phyloP scores from a whole-genome alignment of 2,329 filamentous ascomycete species.

The Sporothrix protearum region DNA sequence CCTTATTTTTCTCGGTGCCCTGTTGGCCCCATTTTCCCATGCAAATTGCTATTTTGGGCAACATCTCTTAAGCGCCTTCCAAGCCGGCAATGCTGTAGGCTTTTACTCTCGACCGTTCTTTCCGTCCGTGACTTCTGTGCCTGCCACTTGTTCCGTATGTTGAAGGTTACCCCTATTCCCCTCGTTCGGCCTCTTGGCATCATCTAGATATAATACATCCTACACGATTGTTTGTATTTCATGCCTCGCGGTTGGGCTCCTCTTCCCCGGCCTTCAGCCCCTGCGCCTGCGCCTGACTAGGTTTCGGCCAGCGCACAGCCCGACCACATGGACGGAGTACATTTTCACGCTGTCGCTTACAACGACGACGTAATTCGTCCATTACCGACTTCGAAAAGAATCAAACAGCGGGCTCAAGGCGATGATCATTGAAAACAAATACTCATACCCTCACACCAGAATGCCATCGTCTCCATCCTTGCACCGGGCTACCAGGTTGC shows the following conservation, averaged over 20 bases:
- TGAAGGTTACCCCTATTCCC: no score
- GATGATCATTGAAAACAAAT: neutral
- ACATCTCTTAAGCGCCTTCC: neutral
- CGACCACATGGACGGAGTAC: neutral
- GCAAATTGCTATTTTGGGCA: constrained; percentile 13
- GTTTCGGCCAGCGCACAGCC: neutral
- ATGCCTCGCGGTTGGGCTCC: neutral
- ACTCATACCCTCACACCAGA: neutral
- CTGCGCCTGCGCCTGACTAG: neutral
- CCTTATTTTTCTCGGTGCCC: neutral
- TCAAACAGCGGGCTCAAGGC: neutral
- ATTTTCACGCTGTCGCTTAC: neutral
- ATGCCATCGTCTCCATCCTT: neutral
- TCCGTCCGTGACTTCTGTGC: neutral
- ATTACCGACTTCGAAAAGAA: neutral
- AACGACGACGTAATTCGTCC: neutral
- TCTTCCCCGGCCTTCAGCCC: neutral
- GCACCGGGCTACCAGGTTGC: neutral
- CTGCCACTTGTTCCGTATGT: neutral
- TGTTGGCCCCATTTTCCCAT: constrained; percentile 2
- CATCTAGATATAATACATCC: neutral
- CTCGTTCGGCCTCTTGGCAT: neutral
- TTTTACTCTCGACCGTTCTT: neutral
- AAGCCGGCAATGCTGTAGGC: neutral
- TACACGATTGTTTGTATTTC: neutral